phyloP scores from a whole-genome alignment of 306 rosid genomes.

The Senna siamea region DNA sequence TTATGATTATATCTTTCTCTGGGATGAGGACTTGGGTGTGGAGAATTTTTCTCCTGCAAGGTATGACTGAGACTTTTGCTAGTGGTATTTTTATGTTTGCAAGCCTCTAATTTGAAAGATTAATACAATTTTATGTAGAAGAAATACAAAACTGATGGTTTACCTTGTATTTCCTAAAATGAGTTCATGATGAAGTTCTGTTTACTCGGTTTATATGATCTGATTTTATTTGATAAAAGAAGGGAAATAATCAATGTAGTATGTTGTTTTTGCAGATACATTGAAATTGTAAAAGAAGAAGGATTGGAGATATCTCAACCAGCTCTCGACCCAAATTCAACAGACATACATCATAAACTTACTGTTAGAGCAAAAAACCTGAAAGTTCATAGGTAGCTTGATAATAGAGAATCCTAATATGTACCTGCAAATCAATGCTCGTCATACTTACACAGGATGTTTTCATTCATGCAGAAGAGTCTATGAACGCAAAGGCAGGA shows the following conservation, averaged over 20 bases:
- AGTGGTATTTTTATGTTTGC: constrained; percentile 1
- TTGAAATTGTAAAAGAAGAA: constrained; percentile 69
- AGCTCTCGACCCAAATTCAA: constrained; percentile 87
- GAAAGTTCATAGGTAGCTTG: constrained; percentile 77
- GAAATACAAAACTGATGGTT: background rate
- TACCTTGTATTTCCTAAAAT: background rate
- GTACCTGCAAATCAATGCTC: constrained; percentile 11
- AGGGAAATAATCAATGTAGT: constrained; percentile 12
- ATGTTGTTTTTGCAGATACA: constrained; percentile 64
- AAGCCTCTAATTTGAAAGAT: constrained; percentile 22
- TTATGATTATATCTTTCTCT: constrained; percentile 87
- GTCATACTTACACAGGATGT: constrained; percentile 25
- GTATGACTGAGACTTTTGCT: constrained; percentile 47
- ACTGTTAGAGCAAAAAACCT: constrained; percentile 76
- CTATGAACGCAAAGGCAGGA: constrained; percentile 77
- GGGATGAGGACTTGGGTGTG: constrained; percentile 98
- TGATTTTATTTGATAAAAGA: background rate
- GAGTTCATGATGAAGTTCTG: background rate
- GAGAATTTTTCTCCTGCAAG: constrained; percentile 74
- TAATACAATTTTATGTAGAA: constrained; percentile 13
- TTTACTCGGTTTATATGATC: background rate
- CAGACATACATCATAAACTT: constrained; percentile 87
- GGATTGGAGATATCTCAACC: constrained; percentile 97
- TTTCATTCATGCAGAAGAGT: constrained; percentile 68
- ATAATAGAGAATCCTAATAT: constrained; percentile 1